phyloP scores from a whole-genome alignment of 225 moss, liverwort and hornwort species.

The Climacium dendroides region DNA sequence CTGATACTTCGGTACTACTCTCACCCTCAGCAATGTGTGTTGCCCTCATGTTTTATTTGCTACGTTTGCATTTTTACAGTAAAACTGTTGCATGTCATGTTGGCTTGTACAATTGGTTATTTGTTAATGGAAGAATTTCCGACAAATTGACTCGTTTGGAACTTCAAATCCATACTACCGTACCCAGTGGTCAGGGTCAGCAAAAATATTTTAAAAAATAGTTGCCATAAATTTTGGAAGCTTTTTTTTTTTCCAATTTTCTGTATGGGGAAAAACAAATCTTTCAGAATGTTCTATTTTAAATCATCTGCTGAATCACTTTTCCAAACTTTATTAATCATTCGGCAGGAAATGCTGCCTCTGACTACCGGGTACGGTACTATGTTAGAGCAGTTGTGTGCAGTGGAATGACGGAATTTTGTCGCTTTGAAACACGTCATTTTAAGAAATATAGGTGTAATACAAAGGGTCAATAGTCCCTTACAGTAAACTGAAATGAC shows the following conservation, averaged over 20 bases:
- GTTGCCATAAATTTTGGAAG: not conserved
- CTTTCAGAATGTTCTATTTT: not conserved
- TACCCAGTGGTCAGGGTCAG: not conserved
- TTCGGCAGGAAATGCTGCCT: not conserved
- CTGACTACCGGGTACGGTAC: not conserved
- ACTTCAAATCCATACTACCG: not conserved
- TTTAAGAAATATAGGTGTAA: not conserved
- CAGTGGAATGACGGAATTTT: not conserved
- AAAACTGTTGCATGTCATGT: not conserved
- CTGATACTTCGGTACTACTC: constrained; percentile 71
- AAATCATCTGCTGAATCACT: not conserved
- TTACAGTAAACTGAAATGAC: not conserved
- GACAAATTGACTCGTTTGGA: not conserved
- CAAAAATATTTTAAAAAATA: too few relatives aligned
- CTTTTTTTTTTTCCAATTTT: too few relatives aligned
- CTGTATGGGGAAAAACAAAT: not conserved
- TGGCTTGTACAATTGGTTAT: not conserved
- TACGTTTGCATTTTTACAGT: not conserved
- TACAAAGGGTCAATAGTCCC: not conserved
- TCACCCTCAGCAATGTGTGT: not conserved
- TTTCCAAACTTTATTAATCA: not conserved
- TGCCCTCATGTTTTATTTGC: not conserved
- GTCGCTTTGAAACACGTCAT: not conserved
- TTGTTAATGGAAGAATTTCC: not conserved
- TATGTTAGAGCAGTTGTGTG: not conserved